Evolutionary conservation across 1,139 yeast species (phyloP).

Genomic region (Blastobotrys buckinghamii): DNA sequence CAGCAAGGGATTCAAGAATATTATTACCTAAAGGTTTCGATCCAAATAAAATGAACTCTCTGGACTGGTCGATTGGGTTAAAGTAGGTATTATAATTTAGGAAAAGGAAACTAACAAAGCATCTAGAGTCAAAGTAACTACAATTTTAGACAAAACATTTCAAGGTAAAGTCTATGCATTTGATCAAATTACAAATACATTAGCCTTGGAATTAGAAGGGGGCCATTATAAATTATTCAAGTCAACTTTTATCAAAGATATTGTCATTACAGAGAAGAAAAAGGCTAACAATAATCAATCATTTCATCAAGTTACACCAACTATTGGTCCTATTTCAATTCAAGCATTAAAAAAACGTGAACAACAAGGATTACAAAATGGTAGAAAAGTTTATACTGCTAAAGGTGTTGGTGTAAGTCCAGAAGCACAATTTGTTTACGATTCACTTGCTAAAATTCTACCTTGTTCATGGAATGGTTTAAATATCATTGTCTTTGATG

Average conservation of each 20-base stretch:
- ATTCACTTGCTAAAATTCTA: conserved; percentile 42
- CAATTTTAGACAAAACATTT: conserved; percentile 51
- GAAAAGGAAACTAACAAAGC: neutral
- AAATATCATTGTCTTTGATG: conserved; percentile 48
- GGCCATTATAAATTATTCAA: conserved; percentile 50
- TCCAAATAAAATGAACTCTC: conserved; percentile 11
- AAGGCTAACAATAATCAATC: conserved; percentile 8
- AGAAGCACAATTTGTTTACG: conserved; percentile 47
- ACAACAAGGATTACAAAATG: conserved; percentile 23
- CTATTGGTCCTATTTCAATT: conserved; percentile 29
- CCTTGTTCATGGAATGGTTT: conserved; percentile 46
- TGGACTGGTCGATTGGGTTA: conserved; percentile 21
- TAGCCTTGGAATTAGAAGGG: conserved; percentile 31
- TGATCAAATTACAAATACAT: conserved; percentile 40
- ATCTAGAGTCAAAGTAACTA: conserved; percentile 52
- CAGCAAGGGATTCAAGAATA: too few species aligned
- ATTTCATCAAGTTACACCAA: conserved; percentile 24
- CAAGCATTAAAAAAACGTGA: conserved; percentile 24
- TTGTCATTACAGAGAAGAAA: conserved; percentile 41
- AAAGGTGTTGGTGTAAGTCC: conserved; percentile 39
- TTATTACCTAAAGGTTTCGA: too few species aligned
- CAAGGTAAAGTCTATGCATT: conserved; percentile 61
- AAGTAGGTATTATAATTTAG: conserved; percentile 10
- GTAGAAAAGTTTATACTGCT: conserved; percentile 19
- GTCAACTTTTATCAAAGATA: conserved; percentile 51